A percentile compares a stretch with the other conserved stretches of the same genome.
These are phyloP conservation scores for Malassezia equina DNA, from an alignment of 1,284 basidiomycete species.

Conservation along the genomic window DNA sequence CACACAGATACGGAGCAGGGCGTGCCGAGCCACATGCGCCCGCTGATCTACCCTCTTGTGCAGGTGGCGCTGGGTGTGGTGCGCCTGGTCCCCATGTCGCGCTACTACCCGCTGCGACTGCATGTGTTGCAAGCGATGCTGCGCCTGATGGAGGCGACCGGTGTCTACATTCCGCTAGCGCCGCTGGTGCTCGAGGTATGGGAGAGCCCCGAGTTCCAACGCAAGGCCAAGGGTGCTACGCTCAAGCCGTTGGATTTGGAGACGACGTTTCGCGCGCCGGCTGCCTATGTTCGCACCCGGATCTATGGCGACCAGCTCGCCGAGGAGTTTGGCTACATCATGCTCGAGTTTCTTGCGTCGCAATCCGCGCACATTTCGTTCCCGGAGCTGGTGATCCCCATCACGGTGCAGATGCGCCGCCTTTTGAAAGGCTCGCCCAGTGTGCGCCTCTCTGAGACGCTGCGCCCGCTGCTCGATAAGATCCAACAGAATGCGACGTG, in stretches of 20 bases:
- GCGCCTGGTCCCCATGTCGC: constrained; percentile 73
- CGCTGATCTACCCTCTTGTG: constrained; percentile 86
- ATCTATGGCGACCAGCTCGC: constrained; percentile 73
- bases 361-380: constrained; percentile 60
- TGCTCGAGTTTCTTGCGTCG: constrained; percentile 64
- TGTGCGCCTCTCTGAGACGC: constrained; percentile 26
- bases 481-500: constrained; percentile 30
- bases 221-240: constrained; percentile 76
- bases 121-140: constrained; percentile 65
- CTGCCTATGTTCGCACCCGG: constrained; percentile 76
- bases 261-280: constrained; percentile 73
- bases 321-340: constrained; percentile 68
- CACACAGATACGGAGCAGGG: constrained; percentile 25
- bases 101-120: constrained; percentile 70
- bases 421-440: constrained; percentile 30
- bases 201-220: constrained; percentile 63
- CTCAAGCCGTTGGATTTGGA: constrained; percentile 81
- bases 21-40: constrained; percentile 65
- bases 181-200: constrained; percentile 79
- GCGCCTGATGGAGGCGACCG: constrained; percentile 65
- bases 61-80: constrained; percentile 88
- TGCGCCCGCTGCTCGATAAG: constrained; percentile 38
- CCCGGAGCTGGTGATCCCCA: constrained; percentile 81
- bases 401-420: constrained; percentile 54
- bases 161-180: constrained; percentile 76